Evolutionary conservation across 805 yeast species (phyloP).

Genomic region (Cyberlindnera saturnus): DNA sequence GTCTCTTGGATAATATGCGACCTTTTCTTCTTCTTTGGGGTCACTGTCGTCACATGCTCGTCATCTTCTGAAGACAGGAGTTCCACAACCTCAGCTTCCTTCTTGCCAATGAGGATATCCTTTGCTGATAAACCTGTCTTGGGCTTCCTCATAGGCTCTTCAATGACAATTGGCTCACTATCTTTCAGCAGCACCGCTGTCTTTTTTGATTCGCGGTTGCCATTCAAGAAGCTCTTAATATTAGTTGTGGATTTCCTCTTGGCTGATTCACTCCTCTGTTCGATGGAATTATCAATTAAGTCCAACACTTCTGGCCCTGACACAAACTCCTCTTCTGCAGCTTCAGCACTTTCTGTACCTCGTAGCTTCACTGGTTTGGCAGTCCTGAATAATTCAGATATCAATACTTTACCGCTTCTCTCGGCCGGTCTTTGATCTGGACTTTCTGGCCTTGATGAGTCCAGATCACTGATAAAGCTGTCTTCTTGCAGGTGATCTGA

Average conservation of each 20-base stretch:
- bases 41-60: background rate
- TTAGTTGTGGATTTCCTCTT: constrained; percentile 1
- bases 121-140: constrained; percentile 12
- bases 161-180: background rate
- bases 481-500: constrained; percentile 2
- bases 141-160: background rate
- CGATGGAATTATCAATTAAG: too few relatives aligned
- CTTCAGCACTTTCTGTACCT: background rate
- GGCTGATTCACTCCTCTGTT: background rate
- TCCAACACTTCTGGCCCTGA: background rate
- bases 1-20: constrained; percentile 1
- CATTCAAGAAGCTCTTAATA: constrained; percentile 4
- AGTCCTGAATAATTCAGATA: constrained; percentile 11
- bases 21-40: constrained; percentile 1
- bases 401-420: constrained; percentile 3
- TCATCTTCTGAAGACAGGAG: constrained; percentile 12
- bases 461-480: constrained; percentile 7
- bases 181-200: background rate
- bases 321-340: background rate
- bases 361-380: constrained; percentile 3
- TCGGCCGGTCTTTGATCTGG: background rate
- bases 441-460: constrained; percentile 1
- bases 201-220: constrained; percentile 1
- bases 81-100: constrained; percentile 9
- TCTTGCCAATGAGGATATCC: constrained; percentile 11